Evolutionary conservation across 116 monocot genomes (phyloP).

Genomic region (Posidonia oceanica): DNA sequence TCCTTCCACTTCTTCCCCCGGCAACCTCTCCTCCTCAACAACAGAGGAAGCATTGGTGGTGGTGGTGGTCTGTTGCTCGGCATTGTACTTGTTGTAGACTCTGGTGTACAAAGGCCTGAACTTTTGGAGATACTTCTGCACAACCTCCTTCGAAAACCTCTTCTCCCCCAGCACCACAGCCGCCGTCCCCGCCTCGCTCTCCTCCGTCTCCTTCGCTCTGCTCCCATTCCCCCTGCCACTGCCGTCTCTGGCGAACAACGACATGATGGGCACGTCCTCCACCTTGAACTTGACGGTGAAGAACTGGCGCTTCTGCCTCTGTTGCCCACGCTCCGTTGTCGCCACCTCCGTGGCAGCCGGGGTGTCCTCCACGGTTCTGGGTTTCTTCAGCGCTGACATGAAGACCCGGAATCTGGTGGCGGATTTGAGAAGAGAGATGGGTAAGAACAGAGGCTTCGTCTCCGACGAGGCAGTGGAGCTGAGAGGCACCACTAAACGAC

Average conservation of each 20-base stretch:
- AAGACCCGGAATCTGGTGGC: slow-evolving; percentile 47
- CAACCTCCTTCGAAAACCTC: slow-evolving; percentile 29
- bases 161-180: slow-evolving; percentile 14
- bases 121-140: slow-evolving; percentile 70
- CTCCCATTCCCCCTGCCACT: not conserved
- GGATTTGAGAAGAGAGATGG: slow-evolving; percentile 23
- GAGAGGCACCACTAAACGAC: slow-evolving; percentile 7
- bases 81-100: slow-evolving; percentile 37
- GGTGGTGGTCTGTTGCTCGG: not conserved
- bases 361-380: not conserved
- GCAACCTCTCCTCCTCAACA: not conserved
- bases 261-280: slow-evolving; percentile 33
- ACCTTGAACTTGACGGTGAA: slow-evolving; percentile 27
- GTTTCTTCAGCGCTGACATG: slow-evolving; percentile 34
- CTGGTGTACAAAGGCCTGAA: slow-evolving; percentile 66
- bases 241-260: slow-evolving; percentile 42
- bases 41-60: not conserved
- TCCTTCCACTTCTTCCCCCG: slow-evolving; percentile 4
- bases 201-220: not conserved
- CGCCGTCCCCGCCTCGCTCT: not conserved
- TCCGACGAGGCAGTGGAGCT: not conserved
- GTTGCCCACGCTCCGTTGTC: not conserved
- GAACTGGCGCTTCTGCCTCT: slow-evolving; percentile 13
- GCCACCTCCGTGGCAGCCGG: not conserved
- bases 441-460: slow-evolving; percentile 3